Evolutionary conservation across 1,284 basidiomycete species (phyloP).

Genomic region (Ustilago curta): DNA sequence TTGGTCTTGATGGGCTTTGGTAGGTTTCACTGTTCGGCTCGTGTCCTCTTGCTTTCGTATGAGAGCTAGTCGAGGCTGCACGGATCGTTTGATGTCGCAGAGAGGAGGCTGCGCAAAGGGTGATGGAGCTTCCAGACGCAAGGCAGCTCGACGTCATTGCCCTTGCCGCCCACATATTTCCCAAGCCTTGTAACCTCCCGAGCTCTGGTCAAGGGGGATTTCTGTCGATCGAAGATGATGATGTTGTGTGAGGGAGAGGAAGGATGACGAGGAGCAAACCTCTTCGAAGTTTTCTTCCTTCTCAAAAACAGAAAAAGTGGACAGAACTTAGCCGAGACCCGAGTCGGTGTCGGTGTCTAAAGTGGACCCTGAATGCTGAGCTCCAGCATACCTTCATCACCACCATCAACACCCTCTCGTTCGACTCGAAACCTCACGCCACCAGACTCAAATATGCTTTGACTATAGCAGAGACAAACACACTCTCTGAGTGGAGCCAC

Average conservation of each 20-base stretch:
- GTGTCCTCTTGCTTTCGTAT: background rate
- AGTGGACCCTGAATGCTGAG: slow-evolving; percentile 31
- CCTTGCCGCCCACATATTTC: background rate
- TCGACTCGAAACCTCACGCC: background rate
- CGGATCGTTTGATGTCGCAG: slow-evolving; percentile 1
- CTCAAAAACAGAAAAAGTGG: background rate
- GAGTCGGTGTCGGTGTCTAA: background rate
- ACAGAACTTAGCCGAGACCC: slow-evolving; percentile 16
- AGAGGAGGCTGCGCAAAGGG: background rate
- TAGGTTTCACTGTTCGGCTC: too few species aligned
- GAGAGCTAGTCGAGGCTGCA: slow-evolving; percentile 8
- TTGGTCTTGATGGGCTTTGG: background rate
- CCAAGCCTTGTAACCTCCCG: background rate
- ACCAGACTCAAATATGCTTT: background rate
- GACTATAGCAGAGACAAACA: background rate
- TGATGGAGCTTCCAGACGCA: slow-evolving; percentile 5
- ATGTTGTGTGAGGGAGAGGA: background rate
- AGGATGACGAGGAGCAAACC: background rate
- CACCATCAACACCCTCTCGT: background rate
- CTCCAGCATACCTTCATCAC: slow-evolving; percentile 4
- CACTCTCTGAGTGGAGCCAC: background rate
- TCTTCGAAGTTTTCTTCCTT: slow-evolving; percentile 10
- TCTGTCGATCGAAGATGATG: background rate
- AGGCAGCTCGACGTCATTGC: background rate
- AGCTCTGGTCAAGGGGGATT: too few species aligned